phyloP scores from a whole-genome alignment of 148 eudicot species.

The Rhododendron molle region DNA sequence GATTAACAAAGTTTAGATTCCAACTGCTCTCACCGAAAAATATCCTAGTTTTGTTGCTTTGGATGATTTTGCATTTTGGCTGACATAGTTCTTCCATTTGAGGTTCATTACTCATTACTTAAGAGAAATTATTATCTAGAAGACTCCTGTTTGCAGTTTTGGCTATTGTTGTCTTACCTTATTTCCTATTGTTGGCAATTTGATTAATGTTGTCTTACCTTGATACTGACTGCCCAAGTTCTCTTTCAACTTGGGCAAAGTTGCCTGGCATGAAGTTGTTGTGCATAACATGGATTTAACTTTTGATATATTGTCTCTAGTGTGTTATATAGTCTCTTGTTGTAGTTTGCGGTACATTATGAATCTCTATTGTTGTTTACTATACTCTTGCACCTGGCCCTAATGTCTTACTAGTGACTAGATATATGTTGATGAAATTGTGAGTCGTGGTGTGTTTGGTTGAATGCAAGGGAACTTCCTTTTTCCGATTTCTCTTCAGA shows the following conservation, averaged over 20 bases:
- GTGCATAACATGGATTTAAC: neutral
- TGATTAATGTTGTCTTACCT: neutral
- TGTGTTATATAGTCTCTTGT: neutral
- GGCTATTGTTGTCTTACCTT: neutral
- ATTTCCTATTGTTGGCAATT: neutral
- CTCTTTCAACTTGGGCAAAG: neutral
- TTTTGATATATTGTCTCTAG: neutral
- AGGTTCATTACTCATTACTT: neutral
- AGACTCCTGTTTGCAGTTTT: slow-evolving; percentile 3
- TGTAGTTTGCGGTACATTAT: neutral
- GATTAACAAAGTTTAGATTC: neutral
- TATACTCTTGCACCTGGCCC: neutral
- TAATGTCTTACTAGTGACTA: neutral
- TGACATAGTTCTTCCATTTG: neutral
- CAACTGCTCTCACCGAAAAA: neutral
- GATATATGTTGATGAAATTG: neutral
- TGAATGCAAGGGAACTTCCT: neutral
- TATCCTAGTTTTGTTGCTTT: neutral
- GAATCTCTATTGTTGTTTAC: neutral
- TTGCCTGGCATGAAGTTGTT: neutral
- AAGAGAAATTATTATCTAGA: neutral
- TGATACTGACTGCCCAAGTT: neutral
- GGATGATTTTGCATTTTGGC: neutral
- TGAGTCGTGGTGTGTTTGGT: neutral
- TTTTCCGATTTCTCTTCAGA: neutral